Evolutionary conservation across 495 filamentous ascomycete species (phyloP).

Genomic region (Aspergillus wentii): DNA sequence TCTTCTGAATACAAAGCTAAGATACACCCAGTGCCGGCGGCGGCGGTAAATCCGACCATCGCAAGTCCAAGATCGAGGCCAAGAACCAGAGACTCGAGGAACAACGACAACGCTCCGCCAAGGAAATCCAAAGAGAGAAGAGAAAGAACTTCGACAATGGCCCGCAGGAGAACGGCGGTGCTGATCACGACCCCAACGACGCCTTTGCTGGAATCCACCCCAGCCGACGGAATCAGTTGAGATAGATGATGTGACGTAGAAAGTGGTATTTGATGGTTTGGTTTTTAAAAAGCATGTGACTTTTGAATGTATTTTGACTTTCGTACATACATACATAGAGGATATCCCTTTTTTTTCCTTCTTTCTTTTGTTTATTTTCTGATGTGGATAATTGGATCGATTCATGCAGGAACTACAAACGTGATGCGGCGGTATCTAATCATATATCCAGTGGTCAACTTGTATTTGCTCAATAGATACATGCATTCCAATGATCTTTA

Average conservation of each 20-base stretch:
- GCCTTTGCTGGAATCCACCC: slow-evolving; percentile 51
- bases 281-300: too few species aligned
- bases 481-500: neutral
- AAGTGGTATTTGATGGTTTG: too few species aligned
- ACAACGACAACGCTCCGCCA: slow-evolving; percentile 58
- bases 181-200: slow-evolving; percentile 22
- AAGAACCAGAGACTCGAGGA: slow-evolving; percentile 90
- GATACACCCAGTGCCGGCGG: slow-evolving; percentile 56
- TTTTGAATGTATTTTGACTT: too few species aligned
- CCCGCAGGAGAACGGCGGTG: slow-evolving; percentile 3
- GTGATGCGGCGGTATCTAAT: too few species aligned
- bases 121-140: slow-evolving; percentile 47
- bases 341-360: slow-evolving; percentile 4
- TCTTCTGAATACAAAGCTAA: slow-evolving; percentile 6
- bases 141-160: slow-evolving; percentile 29
- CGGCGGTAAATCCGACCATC: slow-evolving; percentile 68
- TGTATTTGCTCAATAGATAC: too few species aligned
- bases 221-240: slow-evolving; percentile 51
- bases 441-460: too few species aligned
- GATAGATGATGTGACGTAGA: too few species aligned
- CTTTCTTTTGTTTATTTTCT: too few species aligned
- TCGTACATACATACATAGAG: too few species aligned
- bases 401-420: slow-evolving; percentile 1
- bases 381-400: slow-evolving; percentile 4
- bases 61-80: slow-evolving; percentile 68